Conservation (phyloP, 1,284 basidiomycete genomes). For the Ganoderma leucocontextum region DNA sequence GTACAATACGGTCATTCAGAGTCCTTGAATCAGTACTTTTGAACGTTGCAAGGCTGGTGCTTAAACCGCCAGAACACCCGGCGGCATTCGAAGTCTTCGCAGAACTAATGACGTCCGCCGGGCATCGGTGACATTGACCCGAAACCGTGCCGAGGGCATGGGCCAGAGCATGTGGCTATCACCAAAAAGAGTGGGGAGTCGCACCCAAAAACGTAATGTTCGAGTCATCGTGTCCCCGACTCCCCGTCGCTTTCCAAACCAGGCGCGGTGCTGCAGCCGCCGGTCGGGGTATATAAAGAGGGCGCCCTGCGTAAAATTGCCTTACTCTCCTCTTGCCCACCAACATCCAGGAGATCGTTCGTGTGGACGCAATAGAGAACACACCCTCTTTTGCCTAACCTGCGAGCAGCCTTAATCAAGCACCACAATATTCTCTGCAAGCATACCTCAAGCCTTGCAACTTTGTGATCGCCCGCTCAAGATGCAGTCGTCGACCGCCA, state of each 20-base stretch:
- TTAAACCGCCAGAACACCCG: too few species aligned
- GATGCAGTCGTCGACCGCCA: slow-evolving; percentile 23
- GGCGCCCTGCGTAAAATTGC: slow-evolving; percentile 15
- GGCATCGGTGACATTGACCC: background rate
- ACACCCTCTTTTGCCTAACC: slow-evolving; percentile 27
- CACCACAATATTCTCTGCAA: background rate
- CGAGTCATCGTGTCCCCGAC: slow-evolving; percentile 28
- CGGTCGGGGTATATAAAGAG: slow-evolving; percentile 25
- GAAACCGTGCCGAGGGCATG: background rate
- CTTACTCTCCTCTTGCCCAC: slow-evolving; percentile 28
- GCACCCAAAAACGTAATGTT: slow-evolving; percentile 19
- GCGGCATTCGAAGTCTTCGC: too few species aligned
- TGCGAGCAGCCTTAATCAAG: slow-evolving; percentile 9
- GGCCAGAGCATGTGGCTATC: too few species aligned
- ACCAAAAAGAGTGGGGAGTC: slow-evolving; percentile 20
- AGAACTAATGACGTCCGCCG: background rate
- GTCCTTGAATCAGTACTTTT: too few species aligned
- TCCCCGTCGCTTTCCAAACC: slow-evolving; percentile 26
- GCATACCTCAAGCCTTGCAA: background rate
- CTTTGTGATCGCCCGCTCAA: background rate
- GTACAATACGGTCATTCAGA: background rate
- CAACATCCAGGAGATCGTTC: slow-evolving; percentile 34
- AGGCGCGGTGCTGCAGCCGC: slow-evolving; percentile 15
- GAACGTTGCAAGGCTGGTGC: too few species aligned
- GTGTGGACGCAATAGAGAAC: slow-evolving; percentile 24